Evolutionary conservation across 306 rosid genomes (phyloP).

Genomic region (Fragaria nilgerrensis): DNA sequence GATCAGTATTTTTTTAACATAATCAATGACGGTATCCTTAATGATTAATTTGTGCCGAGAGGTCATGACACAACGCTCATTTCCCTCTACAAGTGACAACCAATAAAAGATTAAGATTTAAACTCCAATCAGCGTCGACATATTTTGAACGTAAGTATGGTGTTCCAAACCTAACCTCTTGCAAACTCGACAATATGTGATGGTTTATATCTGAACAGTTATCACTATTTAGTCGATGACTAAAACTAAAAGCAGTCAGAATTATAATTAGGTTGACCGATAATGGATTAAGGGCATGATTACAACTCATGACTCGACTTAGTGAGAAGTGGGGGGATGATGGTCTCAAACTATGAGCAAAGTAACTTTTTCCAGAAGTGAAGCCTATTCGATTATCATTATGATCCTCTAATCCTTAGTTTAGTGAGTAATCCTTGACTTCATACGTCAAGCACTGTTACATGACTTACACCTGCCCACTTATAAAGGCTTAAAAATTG

Average conservation of each 20-base stretch:
- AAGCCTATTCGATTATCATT: background rate
- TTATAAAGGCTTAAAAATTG: background rate
- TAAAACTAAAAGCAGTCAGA: background rate
- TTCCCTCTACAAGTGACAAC: too few species aligned
- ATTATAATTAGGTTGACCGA: background rate
- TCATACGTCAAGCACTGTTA: background rate
- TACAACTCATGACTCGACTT: background rate
- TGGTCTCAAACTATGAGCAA: background rate
- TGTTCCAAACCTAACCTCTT: too few species aligned
- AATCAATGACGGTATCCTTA: too few species aligned
- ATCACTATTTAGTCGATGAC: background rate
- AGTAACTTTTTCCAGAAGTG: background rate
- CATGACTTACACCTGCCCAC: background rate
- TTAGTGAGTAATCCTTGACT: conserved; percentile 6
- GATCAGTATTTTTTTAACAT: too few species aligned
- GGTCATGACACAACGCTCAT: rapidly evolving
- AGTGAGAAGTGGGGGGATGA: background rate
- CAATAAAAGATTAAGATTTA: too few species aligned
- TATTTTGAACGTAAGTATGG: too few species aligned
- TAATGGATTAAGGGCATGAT: background rate
- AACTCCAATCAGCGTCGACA: too few species aligned
- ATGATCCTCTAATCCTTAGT: background rate
- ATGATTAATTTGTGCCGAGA: too few species aligned
- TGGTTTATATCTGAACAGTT: too few species aligned
- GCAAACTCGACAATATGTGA: too few species aligned